Evolutionary conservation across 1,284 basidiomycete genomes (phyloP).

Genomic region (Cutaneotrichosporon spelunceum): DNA sequence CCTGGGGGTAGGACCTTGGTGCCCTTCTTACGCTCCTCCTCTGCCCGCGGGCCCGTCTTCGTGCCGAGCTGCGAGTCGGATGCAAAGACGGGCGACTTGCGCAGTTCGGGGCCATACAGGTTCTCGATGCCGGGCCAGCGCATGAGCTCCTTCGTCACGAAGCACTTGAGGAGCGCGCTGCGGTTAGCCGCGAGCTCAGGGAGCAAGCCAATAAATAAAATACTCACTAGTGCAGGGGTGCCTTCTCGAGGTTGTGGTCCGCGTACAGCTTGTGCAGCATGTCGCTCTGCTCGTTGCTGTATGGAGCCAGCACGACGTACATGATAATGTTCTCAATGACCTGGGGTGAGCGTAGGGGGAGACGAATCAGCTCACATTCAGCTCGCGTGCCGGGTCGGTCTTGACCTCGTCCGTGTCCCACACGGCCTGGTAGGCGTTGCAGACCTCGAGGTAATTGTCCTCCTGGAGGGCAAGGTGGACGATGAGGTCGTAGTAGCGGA

Average conservation of each 20-base stretch:
- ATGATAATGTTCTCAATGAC: conserved; percentile 90
- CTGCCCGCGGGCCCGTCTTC: conserved; percentile 36
- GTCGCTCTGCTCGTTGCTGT: conserved; percentile 96
- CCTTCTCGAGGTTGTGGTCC: conserved; percentile 71
- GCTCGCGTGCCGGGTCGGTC: conserved; percentile 70
- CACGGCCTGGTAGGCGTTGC: conserved; percentile 92
- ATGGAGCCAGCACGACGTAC: conserved; percentile 87
- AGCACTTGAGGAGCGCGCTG: conserved; percentile 93
- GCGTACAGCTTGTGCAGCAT: conserved; percentile 84
- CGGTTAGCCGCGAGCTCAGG: not conserved
- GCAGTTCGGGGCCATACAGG: conserved; percentile 81
- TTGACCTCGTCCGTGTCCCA: conserved; percentile 94
- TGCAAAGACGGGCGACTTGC: conserved; percentile 76
- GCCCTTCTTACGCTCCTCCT: conserved; percentile 28
- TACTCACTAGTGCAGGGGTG: conserved; percentile 76
- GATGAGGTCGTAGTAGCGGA: conserved; percentile 94
- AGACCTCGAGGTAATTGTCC: conserved; percentile 84
- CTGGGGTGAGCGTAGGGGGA: conserved; percentile 51
- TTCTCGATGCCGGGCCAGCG: conserved; percentile 94
- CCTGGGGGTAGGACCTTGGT: conserved; percentile 44
- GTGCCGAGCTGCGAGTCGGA: conserved; percentile 43
- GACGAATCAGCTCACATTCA: conserved; percentile 58
- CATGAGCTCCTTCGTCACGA: conserved; percentile 93
- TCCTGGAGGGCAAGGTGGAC: conserved; percentile 86
- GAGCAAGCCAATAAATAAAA: not conserved